A percentile compares a stretch with the other conserved stretches of the same genome.
phyloP scores from a whole-genome alignment of 441 rosid genomes.

The Aleurites moluccanus region DNA sequence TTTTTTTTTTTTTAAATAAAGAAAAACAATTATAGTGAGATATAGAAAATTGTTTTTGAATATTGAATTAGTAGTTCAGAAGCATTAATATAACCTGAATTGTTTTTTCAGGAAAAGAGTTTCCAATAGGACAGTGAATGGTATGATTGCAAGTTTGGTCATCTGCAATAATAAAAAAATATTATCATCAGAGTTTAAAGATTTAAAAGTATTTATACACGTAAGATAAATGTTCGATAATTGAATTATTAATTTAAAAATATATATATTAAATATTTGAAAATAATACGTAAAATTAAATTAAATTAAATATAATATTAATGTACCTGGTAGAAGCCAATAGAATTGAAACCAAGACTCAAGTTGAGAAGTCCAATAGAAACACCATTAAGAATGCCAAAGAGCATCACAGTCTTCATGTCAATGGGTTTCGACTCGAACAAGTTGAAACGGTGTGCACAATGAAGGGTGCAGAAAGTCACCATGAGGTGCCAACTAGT shows the following conservation, averaged over 20 bases:
- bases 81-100: conserved; percentile 55
- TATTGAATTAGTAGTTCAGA: not conserved
- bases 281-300: not conserved
- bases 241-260: too few relatives aligned
- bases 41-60: not conserved
- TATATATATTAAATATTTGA: too few relatives aligned
- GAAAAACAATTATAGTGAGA: not conserved
- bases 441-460: conserved; percentile 71
- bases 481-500: conserved; percentile 99
- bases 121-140: conserved; percentile 89
- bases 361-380: conserved; percentile 93
- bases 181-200: too few relatives aligned
- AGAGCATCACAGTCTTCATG: conserved; percentile 81
- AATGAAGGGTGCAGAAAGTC: conserved; percentile 87
- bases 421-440: conserved; percentile 83
- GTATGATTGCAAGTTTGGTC: conserved; percentile 98
- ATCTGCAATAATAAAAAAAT: conserved; percentile 46
- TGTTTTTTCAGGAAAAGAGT: conserved; percentile 86
- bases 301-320: too few relatives aligned
- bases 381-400: conserved; percentile 92
- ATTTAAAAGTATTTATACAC: too few relatives aligned
- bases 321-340: conserved; percentile 91
- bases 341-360: conserved; percentile 95
- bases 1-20: not conserved
- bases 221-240: too few relatives aligned